Evolutionary conservation across 192 early-diverging fungal species (phyloP), one percentile per base, ranked within the genome.

Genomic region (Entomortierella parvispora): DNA sequence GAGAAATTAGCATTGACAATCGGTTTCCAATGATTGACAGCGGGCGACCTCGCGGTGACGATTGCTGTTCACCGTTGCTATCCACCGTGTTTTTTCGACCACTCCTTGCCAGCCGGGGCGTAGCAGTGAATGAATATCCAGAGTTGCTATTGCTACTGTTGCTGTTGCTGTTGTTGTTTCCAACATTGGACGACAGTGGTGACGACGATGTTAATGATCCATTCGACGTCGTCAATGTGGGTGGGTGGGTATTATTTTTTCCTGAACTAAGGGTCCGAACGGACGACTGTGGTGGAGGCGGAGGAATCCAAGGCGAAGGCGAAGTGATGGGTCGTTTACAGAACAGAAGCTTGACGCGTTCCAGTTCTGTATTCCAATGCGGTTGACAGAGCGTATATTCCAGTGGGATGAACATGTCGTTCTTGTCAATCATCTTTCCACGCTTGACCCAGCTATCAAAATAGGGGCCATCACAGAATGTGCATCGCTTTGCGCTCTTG

Each of bases 401-500:
- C 20, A 92, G 65, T 0, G 90, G 84, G 47, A 89, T 81, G 28
- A 79, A 74, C 25, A 80, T 63, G 1, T 85, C 83, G 12, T 68
- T 71, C 44, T 91, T 88, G 50, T 90, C 89, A 45, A 93, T 85
- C 15, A 89, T 81, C 44, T 88, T 84, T 34, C 86, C 80, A 25
- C 93, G 86, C 28, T 74, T 81, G 9, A 86, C 81, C 67, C 52
- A 86, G 6, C 69, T 75, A 31, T 93, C 90, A 71, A 94, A 92
- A 61, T 89, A 93, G 11, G 94, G 94, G 9, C 94, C 94, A 15
- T 79, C 70, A 69, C 94, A 96, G 81, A 90, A 93, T 8, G 89
- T 82, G 72, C 94, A 96, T 22, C 65, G 57, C 22, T 84, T 68
- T 0, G 84, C 83, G 15, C 82, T 85, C 7, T 80, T 79, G 29